Evolutionary conservation across 352 stramenopile genomes (phyloP).

Genomic region (Pythium aquatile): DNA sequence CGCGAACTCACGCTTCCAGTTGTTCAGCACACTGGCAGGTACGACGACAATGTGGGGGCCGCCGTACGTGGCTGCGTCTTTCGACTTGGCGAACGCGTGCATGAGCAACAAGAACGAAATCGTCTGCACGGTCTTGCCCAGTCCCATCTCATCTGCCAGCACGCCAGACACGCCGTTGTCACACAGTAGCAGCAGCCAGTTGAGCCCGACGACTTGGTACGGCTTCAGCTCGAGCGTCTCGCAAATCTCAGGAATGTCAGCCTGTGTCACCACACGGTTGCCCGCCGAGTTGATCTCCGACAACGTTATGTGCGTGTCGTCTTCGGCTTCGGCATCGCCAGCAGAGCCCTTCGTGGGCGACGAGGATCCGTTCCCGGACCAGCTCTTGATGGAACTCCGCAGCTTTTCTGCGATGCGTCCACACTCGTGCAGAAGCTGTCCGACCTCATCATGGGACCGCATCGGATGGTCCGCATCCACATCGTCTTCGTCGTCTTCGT

Average conservation of each 20-base stretch:
- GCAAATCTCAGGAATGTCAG: conserved; percentile 68
- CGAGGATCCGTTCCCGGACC: conserved; percentile 37
- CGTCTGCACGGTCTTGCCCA: conserved; percentile 93
- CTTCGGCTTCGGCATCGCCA: conserved; percentile 35
- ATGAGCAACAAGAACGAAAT: conserved; percentile 76
- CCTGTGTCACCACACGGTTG: conserved; percentile 56
- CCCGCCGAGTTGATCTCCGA: conserved; percentile 40
- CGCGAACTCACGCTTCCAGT: conserved; percentile 91
- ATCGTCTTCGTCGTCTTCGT: conserved; percentile 35
- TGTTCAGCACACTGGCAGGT: conserved; percentile 90
- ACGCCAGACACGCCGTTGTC: conserved; percentile 81
- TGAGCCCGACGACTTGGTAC: conserved; percentile 83
- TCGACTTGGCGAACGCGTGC: conserved; percentile 40
- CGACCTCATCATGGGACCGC: conserved; percentile 69
- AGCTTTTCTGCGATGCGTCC: conserved; percentile 61
- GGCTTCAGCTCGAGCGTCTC: conserved; percentile 77
- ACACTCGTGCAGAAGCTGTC: conserved; percentile 63
- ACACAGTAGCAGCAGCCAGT: conserved; percentile 77
- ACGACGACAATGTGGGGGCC: conserved; percentile 93
- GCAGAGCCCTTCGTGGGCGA: conserved; percentile 24
- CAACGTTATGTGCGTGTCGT: conserved; percentile 57
- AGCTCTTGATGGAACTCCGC: conserved; percentile 56
- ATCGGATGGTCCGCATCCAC: conserved; percentile 52
- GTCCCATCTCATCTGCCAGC: conserved; percentile 89
- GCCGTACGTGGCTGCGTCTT: conserved; percentile 25